Percentiles rank a stretch among this genome's conserved stretches.
phyloP scores from a whole-genome alignment of 2,329 filamentous ascomycete species.

The Colletotrichum caudatum region DNA sequence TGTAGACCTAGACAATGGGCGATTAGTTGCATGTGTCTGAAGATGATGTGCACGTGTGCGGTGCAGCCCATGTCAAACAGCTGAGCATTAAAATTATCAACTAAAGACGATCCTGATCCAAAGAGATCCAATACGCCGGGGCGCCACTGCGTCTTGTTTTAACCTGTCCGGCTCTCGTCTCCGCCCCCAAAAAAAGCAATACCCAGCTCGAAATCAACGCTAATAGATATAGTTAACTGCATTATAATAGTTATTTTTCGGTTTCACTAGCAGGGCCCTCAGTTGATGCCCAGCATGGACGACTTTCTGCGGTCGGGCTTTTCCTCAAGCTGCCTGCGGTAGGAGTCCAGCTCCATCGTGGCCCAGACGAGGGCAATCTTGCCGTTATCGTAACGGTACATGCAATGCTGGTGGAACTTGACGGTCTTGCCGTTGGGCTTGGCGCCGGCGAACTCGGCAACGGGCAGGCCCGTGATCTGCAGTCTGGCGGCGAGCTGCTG shows the following conservation, averaged over 20 bases:
- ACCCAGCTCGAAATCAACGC: background rate
- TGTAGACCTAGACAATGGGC: too few relatives aligned
- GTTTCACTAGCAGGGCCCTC: background rate
- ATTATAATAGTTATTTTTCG: too few relatives aligned
- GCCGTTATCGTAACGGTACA: conserved; percentile 50
- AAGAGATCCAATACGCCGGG: background rate
- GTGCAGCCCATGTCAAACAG: background rate
- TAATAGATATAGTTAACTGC: background rate
- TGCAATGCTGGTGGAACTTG: conserved; percentile 50
- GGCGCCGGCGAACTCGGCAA: conserved; percentile 46
- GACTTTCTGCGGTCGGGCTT: conserved; percentile 22
- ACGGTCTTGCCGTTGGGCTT: conserved; percentile 48
- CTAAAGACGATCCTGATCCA: background rate
- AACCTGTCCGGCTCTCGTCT: background rate
- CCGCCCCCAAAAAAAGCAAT: background rate
- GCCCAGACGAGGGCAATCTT: conserved; percentile 52
- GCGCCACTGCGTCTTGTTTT: background rate
- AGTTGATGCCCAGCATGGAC: conserved; percentile 37
- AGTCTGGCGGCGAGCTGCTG: conserved; percentile 51
- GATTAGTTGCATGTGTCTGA: background rate
- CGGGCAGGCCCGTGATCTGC: conserved; percentile 49
- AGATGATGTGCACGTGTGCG: too few relatives aligned
- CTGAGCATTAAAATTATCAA: background rate
- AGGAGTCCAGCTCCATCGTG: conserved; percentile 49
- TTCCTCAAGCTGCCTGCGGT: conserved; percentile 41